A percentile compares a stretch with the other conserved stretches of the same genome.
Conservation (phyloP, 2,329 filamentous ascomycete genomes). For the Fusarium sp. region DNA sequence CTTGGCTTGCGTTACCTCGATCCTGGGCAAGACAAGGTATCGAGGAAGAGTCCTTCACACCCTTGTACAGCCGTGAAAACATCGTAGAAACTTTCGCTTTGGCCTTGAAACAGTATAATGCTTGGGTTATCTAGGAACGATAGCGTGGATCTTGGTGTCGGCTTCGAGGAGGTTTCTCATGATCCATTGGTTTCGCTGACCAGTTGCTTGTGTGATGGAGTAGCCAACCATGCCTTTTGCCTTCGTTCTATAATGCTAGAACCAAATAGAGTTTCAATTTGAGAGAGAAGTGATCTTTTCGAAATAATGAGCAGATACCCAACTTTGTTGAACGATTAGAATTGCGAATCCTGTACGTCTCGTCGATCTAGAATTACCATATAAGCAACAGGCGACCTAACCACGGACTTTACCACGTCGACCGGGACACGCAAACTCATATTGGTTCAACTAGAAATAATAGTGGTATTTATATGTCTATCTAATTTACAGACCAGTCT, state of each 20-base stretch:
- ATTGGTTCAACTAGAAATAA: not conserved
- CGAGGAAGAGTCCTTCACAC: not conserved
- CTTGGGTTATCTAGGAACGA: not conserved
- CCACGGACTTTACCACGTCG: not conserved
- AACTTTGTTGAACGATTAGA: not conserved
- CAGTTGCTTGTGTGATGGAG: not conserved
- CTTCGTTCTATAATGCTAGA: not conserved
- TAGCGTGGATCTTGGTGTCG: not conserved
- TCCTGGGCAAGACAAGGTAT: not conserved
- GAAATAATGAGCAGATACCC: not conserved
- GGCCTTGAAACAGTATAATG: not conserved
- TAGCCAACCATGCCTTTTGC: not conserved
- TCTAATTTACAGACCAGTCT: constrained; percentile 16
- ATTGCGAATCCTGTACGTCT: not conserved
- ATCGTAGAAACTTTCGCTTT: not conserved
- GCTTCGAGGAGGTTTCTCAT: not conserved
- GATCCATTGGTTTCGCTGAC: too few species aligned
- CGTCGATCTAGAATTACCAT: not conserved
- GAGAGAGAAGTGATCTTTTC: not conserved
- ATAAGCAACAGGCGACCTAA: not conserved
- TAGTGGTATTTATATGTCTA: not conserved
- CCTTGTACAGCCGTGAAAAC: too few species aligned
- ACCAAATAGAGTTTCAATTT: not conserved
- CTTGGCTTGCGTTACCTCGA: not conserved
- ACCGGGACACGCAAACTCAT: not conserved